Conservation (phyloP, 176 grass and related monocot species). For the Aechmea fasciata region DNA sequence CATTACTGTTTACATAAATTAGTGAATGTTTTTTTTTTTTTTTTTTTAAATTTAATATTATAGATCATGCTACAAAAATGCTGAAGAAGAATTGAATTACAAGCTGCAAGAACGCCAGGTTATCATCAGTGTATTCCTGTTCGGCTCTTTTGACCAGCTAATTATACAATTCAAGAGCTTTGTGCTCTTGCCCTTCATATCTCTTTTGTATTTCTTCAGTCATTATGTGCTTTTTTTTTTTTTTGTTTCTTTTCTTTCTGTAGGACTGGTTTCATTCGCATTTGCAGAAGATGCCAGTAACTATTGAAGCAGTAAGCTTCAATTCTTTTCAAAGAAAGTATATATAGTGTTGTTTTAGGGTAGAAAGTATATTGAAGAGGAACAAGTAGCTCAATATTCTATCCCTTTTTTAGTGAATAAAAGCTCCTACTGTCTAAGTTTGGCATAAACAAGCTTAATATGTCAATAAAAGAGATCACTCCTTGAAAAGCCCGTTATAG, state of each 20-base stretch:
- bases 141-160: conserved; percentile 1
- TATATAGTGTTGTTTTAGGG: not conserved
- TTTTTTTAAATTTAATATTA: not conserved
- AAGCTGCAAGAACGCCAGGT: conserved; percentile 62
- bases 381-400: too few relatives aligned
- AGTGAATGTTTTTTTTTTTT: not conserved
- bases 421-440: too few relatives aligned
- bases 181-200: conserved; percentile 9
- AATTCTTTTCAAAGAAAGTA: conserved; percentile 5
- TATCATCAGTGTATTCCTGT: conserved; percentile 18
- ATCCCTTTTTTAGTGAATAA: too few relatives aligned
- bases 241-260: not conserved
- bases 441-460: not conserved
- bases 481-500: too few relatives aligned
- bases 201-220: conserved; percentile 1
- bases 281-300: conserved; percentile 20
- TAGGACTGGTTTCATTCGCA: conserved; percentile 43
- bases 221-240: not conserved
- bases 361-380: too few relatives aligned
- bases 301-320: conserved; percentile 34
- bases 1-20: not conserved
- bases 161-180: not conserved
- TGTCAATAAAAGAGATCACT: too few relatives aligned
- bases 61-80: conserved; percentile 56
- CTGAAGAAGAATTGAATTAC: conserved; percentile 33